Conservation (phyloP, 73 alveolate genomes). For the Halteria grandinella region DNA sequence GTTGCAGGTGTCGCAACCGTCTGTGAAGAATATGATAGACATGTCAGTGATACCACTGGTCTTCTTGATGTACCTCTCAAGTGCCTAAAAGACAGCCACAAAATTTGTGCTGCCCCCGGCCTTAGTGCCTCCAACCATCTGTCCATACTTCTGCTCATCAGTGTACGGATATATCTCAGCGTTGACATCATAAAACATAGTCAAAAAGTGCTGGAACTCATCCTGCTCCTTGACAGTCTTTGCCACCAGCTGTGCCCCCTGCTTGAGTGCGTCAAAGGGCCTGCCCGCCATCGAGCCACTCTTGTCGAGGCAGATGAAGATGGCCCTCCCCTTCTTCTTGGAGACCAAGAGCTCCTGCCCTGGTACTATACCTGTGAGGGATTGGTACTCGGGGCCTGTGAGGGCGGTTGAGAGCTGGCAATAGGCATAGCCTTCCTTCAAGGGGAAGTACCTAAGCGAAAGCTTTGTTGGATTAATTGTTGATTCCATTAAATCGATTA, state of each 20-base stretch:
- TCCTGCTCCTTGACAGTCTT: neutral
- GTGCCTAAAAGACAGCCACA: neutral
- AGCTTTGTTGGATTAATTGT: neutral
- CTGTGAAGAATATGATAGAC: slow-evolving; percentile 64
- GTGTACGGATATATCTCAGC: neutral
- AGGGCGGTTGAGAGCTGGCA: slow-evolving; percentile 17
- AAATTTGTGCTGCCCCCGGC: slow-evolving; percentile 18
- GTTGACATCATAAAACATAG: slow-evolving; percentile 10
- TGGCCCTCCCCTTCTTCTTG: slow-evolving; percentile 25
- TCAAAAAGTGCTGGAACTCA: neutral
- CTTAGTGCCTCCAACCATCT: neutral
- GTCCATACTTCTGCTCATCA: neutral
- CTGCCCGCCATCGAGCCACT: slow-evolving; percentile 71
- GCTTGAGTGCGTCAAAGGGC: slow-evolving; percentile 50
- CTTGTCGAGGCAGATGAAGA: slow-evolving; percentile 47
- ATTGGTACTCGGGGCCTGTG: neutral
- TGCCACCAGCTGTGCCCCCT: too few relatives aligned
- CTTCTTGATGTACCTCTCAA: neutral
- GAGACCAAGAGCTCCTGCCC: neutral
- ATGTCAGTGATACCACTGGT: neutral
- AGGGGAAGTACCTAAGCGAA: slow-evolving; percentile 26
- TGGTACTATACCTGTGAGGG: slow-evolving; percentile 38
- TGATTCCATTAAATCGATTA: slow-evolving; percentile 29
- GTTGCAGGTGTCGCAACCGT: slow-evolving; percentile 66
- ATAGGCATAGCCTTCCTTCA: slow-evolving; percentile 19